Percentiles rank a stretch among this genome's conserved stretches.
phyloP scores from a whole-genome alignment of 2,329 filamentous ascomycete species.

The Cladophialophora bantiana region DNA sequence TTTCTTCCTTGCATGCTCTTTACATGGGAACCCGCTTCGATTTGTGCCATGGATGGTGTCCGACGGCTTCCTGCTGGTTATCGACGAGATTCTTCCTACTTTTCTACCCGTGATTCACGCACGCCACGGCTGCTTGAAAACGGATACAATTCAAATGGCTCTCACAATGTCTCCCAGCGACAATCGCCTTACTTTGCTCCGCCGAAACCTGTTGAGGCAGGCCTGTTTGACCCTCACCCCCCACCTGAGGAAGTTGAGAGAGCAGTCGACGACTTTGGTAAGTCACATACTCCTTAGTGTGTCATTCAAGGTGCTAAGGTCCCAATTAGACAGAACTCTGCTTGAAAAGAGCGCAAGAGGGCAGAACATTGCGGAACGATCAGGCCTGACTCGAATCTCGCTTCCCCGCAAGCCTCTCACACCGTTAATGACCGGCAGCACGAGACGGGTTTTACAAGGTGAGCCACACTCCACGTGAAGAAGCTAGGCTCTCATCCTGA shows the following conservation, averaged over 20 bases:
- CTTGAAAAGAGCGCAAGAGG: conserved; percentile 23
- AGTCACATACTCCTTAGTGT: conserved; percentile 1
- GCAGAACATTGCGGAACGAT: background rate
- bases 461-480: background rate
- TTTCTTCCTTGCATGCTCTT: conserved; percentile 16
- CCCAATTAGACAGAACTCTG: conserved; percentile 31
- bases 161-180: conserved; percentile 8
- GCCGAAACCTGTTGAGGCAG: background rate
- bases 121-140: conserved; percentile 1
- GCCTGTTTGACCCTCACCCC: conserved; percentile 8
- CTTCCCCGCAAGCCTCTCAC: conserved; percentile 19
- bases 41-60: conserved; percentile 27
- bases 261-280: conserved; percentile 38
- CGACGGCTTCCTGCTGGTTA: conserved; percentile 12
- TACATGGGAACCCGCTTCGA: conserved; percentile 1
- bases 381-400: conserved; percentile 7
- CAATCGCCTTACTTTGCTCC: conserved; percentile 11
- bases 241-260: conserved; percentile 16
- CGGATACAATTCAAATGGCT: background rate
- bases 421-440: conserved; percentile 8
- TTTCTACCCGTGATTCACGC: conserved; percentile 16
- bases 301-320: conserved; percentile 12
- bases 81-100: conserved; percentile 5
- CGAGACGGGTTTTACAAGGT: conserved; percentile 13
- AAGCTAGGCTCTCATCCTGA: conserved; percentile 14